Conservation (phyloP, 2,329 filamentous ascomycete genomes). For the Hypoxylon rubiginosum region DNA sequence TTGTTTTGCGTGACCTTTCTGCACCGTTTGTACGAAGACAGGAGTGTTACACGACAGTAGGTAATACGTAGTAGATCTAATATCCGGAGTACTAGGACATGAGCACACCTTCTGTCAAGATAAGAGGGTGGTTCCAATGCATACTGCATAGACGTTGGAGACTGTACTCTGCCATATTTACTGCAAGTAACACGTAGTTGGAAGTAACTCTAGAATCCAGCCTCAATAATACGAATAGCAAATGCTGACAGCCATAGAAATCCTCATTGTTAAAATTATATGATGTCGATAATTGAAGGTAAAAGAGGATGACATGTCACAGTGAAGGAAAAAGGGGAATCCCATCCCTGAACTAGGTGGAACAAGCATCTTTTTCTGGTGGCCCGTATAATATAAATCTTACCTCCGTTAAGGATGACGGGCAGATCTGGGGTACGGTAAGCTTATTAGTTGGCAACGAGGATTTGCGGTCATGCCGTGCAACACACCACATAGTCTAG, state of each 20-base stretch:
- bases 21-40: too few relatives aligned
- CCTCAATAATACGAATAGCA: background rate
- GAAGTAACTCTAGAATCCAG: background rate
- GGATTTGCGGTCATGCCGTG: background rate
- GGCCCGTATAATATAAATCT: background rate
- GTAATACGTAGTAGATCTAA: background rate
- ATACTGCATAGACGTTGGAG: background rate
- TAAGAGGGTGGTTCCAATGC: background rate
- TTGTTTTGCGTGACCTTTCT: too few relatives aligned
- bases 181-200: background rate
- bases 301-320: too few relatives aligned
- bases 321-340: background rate
- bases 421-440: background rate
- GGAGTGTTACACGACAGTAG: constrained; percentile 31
- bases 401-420: background rate
- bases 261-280: too few relatives aligned
- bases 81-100: background rate
- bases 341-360: too few relatives aligned
- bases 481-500: background rate
- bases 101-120: background rate
- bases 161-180: background rate
- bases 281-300: too few relatives aligned
- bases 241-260: too few relatives aligned
- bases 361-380: background rate
- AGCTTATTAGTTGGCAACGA: background rate